Evolutionary conservation across 352 stramenopile species (phyloP), one percentile per base, ranked within the genome.

Genomic region (Phytophthora sp.): DNA sequence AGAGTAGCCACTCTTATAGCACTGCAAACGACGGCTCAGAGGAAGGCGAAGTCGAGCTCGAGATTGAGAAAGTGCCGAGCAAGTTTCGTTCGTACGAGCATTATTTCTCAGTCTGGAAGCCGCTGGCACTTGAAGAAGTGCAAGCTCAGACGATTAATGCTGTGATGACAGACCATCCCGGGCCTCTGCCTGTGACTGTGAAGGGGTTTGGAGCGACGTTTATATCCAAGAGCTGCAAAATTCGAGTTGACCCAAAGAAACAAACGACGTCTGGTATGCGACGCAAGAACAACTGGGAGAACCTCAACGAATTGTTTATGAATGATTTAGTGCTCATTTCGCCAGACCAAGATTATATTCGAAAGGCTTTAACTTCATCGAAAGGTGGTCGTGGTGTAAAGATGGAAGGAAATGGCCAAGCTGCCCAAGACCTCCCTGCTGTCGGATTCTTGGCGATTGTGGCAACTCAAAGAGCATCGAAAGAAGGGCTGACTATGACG

Each of bases 21-120:
- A 73, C 76, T 0, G 74, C 64, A n/a, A 90, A 93, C 52, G 81
- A 91, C 31, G 82, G 74, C 2, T 91, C 86, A 0, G 84, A 94
- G 29, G 83, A 93, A 71, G 84, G 84, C 15, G 84, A 94, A 47
- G 80, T 93, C 2, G 82, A 86, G 39, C 65, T 90, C 3, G 66
- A 82, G 41, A 62, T 93, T 23, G 66, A 79, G 21, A 79, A 84
- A 38, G 84, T 96, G 11, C 88, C 88, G 27, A 94, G 84, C 68
- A 90, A 90, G 52, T 97, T 97, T 60, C 64, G 73, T 18, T 95
- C 84, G 41, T 95, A 95, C 39, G 81, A 93, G 13, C 86, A 96
- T 54, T 97, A 97, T 42, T 96, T 95, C 53, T 89, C 79, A 3
- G 86, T 97, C 20, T 97, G 89, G 89, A 90, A 94, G 60, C 89